Base-by-base conservation (phyloP, 2,329 filamentous ascomycete genomes). In the Colletotrichum simmondsii region DNA sequence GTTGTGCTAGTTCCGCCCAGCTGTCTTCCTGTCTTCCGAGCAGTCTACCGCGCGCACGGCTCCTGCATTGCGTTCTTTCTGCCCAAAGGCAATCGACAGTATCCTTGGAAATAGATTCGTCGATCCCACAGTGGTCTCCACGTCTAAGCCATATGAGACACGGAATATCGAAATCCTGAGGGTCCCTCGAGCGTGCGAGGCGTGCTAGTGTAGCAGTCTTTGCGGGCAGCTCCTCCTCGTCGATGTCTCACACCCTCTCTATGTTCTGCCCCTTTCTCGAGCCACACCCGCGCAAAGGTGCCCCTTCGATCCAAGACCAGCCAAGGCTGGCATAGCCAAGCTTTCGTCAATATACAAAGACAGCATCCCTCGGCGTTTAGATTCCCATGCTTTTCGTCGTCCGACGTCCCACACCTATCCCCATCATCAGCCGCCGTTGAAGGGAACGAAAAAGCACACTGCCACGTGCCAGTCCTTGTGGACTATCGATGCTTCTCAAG, bases 81-180 rank as follows among this genome's bases (percentile, higher is more conserved):
- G 52, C 35, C 69, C 61, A 63, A 68, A 71, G n/a, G 37, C 58
- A 58, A 63, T 58, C 37, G 64, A 24, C 37, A 30, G 16, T 8
- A 37, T 53, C 65, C 64, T 49, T 68, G 64, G 35, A 65, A 58
- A 53, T 58, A 53, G 64, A 63, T 58, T n/a, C 35, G 54, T 71
- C 49, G 63, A 71, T 71, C 69, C 64, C 52, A 63, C n/a, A 30
- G 54, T 26, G 24, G 61, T 54, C 59, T 69, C 69, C 69, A 69
- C 53, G 59, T 32, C 56, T 30, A 32, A 58, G 32, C 59, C 59
- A 60, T 72, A 64, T 49, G 59, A 69, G 53, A 72, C 70, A 65
- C 54, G 46, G 54, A 56, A 49, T 37, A 49, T 64, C n/a, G 56
- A 42, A 19, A 52, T 32, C 35, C 64, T 61, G 28, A 58, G 52